Base-by-base conservation (phyloP, 2,329 filamentous ascomycete species). In the Botrytis paeoniae region DNA sequence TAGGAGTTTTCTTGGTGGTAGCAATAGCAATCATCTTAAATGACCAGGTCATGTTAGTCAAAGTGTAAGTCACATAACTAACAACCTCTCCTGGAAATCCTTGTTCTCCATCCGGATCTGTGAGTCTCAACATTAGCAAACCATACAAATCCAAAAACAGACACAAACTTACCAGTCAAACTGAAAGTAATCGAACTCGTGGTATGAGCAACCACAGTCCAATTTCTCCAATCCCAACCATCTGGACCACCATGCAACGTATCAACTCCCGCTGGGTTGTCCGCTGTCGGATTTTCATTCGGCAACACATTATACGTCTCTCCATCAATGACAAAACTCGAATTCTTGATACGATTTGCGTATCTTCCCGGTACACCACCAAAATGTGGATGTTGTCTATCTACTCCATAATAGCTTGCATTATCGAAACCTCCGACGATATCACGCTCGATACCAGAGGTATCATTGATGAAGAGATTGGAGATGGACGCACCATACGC, bases 281-380 rank as follows among this genome's bases (percentile, higher is more conserved):
- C 84, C 3, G 81, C 71, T 0, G 85, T 87, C 2, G 86, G 85
- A 78, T 91, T 87, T 81, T 91, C 91, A 81, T 93, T 93, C 66
- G 90, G 84, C 54, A 83, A 78, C 72, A 92, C 83, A 74, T 90
- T 82, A 81, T 88, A 93, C 5, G 81, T 83, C 71, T 83, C 82
- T 70, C 89, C 91, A 76, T 93, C 91, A 73, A 93, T 88, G 74
- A 84, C 85, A 79, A 93, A 93, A 9, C 87, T 91, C 81, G 88
- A 90, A 84, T 94, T 94, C 85, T 89, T 89, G 85, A 94, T 94
- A 76, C 92, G 90, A 82, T 95, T 95, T 73, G 92, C 92, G 80
- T 95, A 95, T 72, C 92, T 89, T 64, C 92, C 92, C 0, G 91
- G 91, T 0, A 95, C 89, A 78, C 89, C 85, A 73, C 91, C 92